phyloP scores from a whole-genome alignment of 176 grass and related monocot species.

The Aegilops longissima region DNA sequence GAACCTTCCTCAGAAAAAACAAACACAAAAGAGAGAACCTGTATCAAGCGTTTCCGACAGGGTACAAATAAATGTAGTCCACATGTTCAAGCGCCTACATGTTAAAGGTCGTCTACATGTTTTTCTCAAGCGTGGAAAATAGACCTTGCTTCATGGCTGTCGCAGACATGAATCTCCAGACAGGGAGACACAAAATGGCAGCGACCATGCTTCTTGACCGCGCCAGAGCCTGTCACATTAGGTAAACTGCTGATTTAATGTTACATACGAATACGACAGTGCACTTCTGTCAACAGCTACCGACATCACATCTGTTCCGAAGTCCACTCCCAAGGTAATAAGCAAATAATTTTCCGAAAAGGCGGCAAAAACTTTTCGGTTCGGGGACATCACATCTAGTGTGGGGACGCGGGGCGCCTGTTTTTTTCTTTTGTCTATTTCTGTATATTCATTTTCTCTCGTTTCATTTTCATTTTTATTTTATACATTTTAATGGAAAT shows the following conservation, averaged over 20 bases:
- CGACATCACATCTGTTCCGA: neutral
- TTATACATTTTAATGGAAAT: too few relatives aligned
- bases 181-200: neutral
- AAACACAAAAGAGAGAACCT: too few relatives aligned
- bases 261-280: neutral
- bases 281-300: neutral
- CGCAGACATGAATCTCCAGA: neutral
- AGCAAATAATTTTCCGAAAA: too few relatives aligned
- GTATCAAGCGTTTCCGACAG: too few relatives aligned
- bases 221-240: constrained; percentile 3
- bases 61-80: too few relatives aligned
- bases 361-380: too few relatives aligned
- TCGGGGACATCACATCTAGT: too few relatives aligned
- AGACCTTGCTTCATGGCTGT: neutral
- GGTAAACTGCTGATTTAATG: neutral
- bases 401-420: too few relatives aligned
- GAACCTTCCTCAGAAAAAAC: too few relatives aligned
- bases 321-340: neutral
- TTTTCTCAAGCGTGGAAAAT: neutral
- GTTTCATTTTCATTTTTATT: too few relatives aligned
- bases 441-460: too few relatives aligned
- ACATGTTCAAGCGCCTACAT: neutral
- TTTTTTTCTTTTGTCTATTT: too few relatives aligned
- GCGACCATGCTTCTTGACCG: neutral
- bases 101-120: neutral